phyloP scores from a whole-genome alignment of 1,139 yeast genomes.

The Sugiyamaella pinicola region DNA sequence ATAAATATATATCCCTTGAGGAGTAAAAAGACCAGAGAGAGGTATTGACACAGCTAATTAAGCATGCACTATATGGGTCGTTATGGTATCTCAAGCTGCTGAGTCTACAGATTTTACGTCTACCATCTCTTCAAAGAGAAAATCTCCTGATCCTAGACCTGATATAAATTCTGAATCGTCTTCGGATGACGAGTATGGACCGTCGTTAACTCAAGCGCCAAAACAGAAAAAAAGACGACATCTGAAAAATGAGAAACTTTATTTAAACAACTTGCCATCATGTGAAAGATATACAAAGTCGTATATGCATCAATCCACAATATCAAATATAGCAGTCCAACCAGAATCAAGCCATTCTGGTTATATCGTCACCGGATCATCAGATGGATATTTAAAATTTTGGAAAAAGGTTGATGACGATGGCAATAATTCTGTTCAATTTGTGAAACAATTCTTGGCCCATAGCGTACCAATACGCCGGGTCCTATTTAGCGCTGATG shows the following conservation, averaged over 20 bases:
- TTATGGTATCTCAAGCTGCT: neutral
- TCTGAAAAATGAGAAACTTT: constrained; percentile 20
- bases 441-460: constrained; percentile 46
- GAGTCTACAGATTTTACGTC: neutral
- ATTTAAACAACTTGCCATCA: constrained; percentile 24
- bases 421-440: constrained; percentile 38
- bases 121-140: neutral
- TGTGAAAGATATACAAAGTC: constrained; percentile 31
- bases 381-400: constrained; percentile 48
- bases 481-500: constrained; percentile 35
- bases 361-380: constrained; percentile 45
- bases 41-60: too few species aligned
- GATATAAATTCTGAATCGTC: constrained; percentile 3
- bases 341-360: constrained; percentile 27
- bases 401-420: constrained; percentile 40
- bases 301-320: constrained; percentile 38
- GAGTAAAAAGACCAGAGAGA: too few species aligned
- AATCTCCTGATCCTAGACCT: neutral
- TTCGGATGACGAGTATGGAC: constrained; percentile 8
- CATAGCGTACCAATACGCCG: constrained; percentile 37
- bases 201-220: constrained; percentile 6
- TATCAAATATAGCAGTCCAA: constrained; percentile 30
- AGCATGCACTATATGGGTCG: too few species aligned
- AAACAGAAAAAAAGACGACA: constrained; percentile 21
- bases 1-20: too few species aligned